Conservation (phyloP, 176 grass and related monocot genomes). For the Oryza glaberrima region DNA sequence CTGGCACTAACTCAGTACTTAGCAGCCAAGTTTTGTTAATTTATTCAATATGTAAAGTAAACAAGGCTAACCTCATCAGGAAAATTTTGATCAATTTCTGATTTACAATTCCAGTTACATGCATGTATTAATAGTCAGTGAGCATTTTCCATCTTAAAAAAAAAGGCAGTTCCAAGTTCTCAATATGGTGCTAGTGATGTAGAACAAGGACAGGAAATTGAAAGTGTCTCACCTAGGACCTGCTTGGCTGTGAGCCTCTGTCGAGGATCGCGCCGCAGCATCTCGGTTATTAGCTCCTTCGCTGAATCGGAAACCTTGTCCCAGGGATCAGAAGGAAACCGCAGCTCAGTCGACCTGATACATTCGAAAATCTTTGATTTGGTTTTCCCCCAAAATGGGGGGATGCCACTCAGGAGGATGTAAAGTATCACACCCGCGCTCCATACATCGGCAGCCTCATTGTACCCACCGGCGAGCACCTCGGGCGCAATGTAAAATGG, state of each 20-base stretch:
- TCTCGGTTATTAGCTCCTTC: constrained; percentile 72
- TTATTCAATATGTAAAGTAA: constrained; percentile 13
- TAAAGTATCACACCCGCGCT: constrained; percentile 89
- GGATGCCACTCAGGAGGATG: constrained; percentile 91
- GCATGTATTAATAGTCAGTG: background rate
- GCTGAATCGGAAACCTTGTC: constrained; percentile 74
- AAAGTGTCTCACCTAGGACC: constrained; percentile 67
- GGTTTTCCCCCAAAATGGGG: constrained; percentile 92
- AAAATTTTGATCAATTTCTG: background rate
- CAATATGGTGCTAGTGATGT: background rate
- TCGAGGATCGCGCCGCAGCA: constrained; percentile 69
- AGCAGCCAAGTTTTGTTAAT: constrained; percentile 34
- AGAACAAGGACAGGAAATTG: background rate
- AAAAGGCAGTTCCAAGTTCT: background rate
- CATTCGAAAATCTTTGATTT: constrained; percentile 93
- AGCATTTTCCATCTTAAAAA: background rate
- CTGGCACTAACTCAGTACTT: constrained; percentile 44
- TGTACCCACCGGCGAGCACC: constrained; percentile 87
- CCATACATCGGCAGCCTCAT: constrained; percentile 91
- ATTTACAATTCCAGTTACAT: background rate
- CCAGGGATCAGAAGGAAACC: constrained; percentile 83
- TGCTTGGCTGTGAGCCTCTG: constrained; percentile 68
- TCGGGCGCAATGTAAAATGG: constrained; percentile 97
- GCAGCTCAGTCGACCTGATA: constrained; percentile 73
- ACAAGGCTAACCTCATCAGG: background rate